Base-by-base conservation (phyloP, 1,139 yeast genomes). In the Kurtzmaniella quercitrusa region DNA sequence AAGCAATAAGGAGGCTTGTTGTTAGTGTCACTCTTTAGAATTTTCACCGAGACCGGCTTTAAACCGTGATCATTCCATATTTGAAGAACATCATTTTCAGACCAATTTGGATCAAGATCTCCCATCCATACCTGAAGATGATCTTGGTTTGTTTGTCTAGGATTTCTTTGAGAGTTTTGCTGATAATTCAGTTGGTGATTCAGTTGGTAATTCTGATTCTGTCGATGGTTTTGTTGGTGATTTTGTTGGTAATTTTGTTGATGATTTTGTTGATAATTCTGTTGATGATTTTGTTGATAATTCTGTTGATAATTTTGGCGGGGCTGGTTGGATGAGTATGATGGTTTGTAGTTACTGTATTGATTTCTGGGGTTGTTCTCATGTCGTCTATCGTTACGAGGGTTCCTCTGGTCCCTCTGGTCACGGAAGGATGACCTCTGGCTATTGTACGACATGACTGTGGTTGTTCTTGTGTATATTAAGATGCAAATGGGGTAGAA, bases 61-160 rank as follows among this genome's bases (percentile, higher is more conserved):
- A 64, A 68, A 1, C 76, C 78, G 11, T 67, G 49, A 11, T 62
- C 43, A 5, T 58, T 49, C 97, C 97, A 91, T 43, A 89, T 70
- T 44, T 78, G 72, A 37, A 74, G 71, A 42, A 91, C 79, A 41
- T 79, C 72, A 14, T 68, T 69, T 60, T 90, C 97, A 50, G 85
- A 90, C 82, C 94, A 86, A 65, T 80, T 73, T 1, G 94, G 88
- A 54, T 90, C 96, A 40, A 91, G 68, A 60, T 90, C 97, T 10
- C 97, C 98, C 97, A 91, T 91, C 96, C 96, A 90, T 43, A 89
- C 48, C 48, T 73, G 78, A 41, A 31, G 14, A 14, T 31, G 18
- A 17, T 31, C 36, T n/a, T 27, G 31, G 31, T 27, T 27, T 5
- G 12, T 17, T 14, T 31, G 36, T 31, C 14, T 31, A 31, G 36